Evolutionary conservation across 495 filamentous ascomycete species (phyloP).

Genomic region (Symbiotaphrina buchneri): DNA sequence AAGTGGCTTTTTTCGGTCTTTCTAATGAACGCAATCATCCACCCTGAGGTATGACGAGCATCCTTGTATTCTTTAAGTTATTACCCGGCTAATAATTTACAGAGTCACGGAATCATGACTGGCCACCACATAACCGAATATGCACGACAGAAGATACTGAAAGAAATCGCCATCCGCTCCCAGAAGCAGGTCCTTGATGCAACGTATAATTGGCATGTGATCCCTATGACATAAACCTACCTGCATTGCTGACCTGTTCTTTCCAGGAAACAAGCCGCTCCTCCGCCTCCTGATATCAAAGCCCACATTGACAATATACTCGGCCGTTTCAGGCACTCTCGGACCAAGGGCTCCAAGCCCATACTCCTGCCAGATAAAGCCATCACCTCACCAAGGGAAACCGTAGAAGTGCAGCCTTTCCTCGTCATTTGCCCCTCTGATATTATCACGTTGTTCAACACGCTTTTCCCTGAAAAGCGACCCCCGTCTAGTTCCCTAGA

Average conservation of each 20-base stretch:
- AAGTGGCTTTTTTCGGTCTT: slow-evolving; percentile 87
- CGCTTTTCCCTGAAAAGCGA: slow-evolving; percentile 41
- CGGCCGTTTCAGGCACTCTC: slow-evolving; percentile 33
- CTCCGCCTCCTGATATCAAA: slow-evolving; percentile 41
- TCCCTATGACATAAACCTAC: neutral
- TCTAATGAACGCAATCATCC: slow-evolving; percentile 61
- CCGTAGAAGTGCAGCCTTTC: slow-evolving; percentile 47
- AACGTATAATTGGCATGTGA: slow-evolving; percentile 20
- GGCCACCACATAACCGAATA: slow-evolving; percentile 83
- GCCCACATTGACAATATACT: slow-evolving; percentile 59
- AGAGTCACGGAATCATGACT: slow-evolving; percentile 70
- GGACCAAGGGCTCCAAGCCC: slow-evolving; percentile 25
- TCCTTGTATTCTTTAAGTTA: slow-evolving; percentile 1
- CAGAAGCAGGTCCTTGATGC: slow-evolving; percentile 51
- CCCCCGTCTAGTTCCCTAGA: slow-evolving; percentile 23
- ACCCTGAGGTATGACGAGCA: slow-evolving; percentile 49
- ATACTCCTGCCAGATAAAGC: slow-evolving; percentile 42
- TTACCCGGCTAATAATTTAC: slow-evolving; percentile 10
- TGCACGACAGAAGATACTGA: slow-evolving; percentile 71
- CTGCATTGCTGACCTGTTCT: neutral
- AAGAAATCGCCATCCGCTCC: slow-evolving; percentile 54
- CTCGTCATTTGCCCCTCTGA: slow-evolving; percentile 55
- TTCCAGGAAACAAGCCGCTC: slow-evolving; percentile 31
- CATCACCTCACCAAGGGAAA: slow-evolving; percentile 46
- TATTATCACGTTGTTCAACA: slow-evolving; percentile 43